These are phyloP conservation scores for Talaromyces adpressus DNA, from an alignment of 495 filamentous ascomycete species.

Conservation along the genomic window DNA sequence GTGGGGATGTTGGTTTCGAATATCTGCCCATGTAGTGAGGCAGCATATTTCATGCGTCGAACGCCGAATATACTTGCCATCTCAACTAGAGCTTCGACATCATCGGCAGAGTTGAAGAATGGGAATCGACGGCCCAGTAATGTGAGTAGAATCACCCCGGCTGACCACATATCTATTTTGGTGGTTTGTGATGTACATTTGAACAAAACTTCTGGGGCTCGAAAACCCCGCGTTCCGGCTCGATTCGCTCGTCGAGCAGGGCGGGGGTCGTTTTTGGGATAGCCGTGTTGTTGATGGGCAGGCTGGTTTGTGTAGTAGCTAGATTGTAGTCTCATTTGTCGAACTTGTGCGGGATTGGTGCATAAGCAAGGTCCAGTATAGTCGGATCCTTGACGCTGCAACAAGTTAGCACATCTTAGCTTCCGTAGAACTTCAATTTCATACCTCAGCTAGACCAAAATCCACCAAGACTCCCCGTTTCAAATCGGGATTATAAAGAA, in stretches of 20 bases:
- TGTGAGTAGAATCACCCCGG: constrained; percentile 87
- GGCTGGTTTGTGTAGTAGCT: constrained; percentile 38
- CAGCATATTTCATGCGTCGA: constrained; percentile 71
- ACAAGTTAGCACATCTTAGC: neutral
- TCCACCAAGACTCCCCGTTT: constrained; percentile 88
- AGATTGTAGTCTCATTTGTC: constrained; percentile 28
- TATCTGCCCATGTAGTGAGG: constrained; percentile 73
- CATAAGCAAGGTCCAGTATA: constrained; percentile 36
- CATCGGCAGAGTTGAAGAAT: constrained; percentile 96
- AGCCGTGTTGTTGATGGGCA: constrained; percentile 51
- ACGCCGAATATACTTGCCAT: constrained; percentile 93
- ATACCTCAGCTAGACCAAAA: constrained; percentile 83
- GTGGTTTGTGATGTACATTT: constrained; percentile 97
- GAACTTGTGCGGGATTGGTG: constrained; percentile 28
- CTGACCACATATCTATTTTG: constrained; percentile 96
- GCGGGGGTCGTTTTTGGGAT: constrained; percentile 81
- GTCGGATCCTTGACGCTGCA: constrained; percentile 36
- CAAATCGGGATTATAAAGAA: constrained; percentile 81
- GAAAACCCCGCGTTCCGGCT: constrained; percentile 92
- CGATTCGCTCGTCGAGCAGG: constrained; percentile 85
- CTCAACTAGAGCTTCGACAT: constrained; percentile 94
- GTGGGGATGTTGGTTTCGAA: constrained; percentile 90
- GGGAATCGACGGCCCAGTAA: constrained; percentile 86
- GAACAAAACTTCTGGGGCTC: constrained; percentile 91
- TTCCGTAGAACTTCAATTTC: neutral